Conservation (phyloP, 108 stramenopile species). For the Epipyxis sp. region DNA sequence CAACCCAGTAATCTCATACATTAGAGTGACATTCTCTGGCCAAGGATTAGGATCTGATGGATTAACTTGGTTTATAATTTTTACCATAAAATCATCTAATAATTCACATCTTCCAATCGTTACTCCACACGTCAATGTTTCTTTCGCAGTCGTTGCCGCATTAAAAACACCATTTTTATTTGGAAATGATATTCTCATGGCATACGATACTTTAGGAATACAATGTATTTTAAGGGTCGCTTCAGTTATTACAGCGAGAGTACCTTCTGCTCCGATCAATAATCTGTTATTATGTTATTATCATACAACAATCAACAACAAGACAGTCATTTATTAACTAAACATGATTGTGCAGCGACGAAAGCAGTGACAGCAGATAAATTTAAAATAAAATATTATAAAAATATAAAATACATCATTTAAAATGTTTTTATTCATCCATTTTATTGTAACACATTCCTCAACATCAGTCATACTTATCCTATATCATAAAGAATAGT, state of each 20-base stretch:
- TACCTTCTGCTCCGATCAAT: slow-evolving; percentile 79
- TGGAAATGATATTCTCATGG: slow-evolving; percentile 39
- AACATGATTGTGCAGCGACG: no score
- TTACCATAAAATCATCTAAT: slow-evolving; percentile 67
- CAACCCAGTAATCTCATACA: slow-evolving; percentile 40
- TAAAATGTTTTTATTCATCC: no score
- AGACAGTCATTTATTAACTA: no score
- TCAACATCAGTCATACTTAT: no score
- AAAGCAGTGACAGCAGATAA: no score
- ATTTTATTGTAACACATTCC: no score
- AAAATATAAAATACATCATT: no score
- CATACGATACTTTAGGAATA: slow-evolving; percentile 35
- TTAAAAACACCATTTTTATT: slow-evolving; percentile 19
- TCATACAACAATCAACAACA: no score
- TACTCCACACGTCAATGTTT: slow-evolving; percentile 42
- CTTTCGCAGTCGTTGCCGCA: slow-evolving; percentile 40
- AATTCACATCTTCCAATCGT: slow-evolving; percentile 71
- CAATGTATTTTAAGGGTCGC: slow-evolving; percentile 76
- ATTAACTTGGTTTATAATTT: slow-evolving; percentile 63
- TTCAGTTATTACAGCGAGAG: slow-evolving; percentile 74
- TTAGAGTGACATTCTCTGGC: slow-evolving; percentile 40
- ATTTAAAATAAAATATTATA: no score
- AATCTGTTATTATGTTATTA: no score
- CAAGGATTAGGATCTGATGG: neutral
- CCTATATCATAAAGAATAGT: no score